Evolutionary conservation across 2,329 filamentous ascomycete species (phyloP).

Genomic region (Penicillium sp.): DNA sequence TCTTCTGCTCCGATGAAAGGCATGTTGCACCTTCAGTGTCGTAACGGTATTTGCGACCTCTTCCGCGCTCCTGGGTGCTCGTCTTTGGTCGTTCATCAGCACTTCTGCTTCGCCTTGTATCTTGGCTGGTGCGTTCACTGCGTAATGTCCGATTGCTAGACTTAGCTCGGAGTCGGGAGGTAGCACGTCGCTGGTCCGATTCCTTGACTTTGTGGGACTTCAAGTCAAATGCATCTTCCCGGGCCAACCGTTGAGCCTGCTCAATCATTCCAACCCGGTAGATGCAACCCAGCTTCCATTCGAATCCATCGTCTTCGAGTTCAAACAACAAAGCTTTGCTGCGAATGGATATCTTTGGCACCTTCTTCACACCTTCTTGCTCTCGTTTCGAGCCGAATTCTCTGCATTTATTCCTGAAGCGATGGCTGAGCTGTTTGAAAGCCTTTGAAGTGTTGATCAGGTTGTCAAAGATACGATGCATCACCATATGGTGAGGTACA

Average conservation of each 20-base stretch:
- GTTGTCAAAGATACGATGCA: constrained; percentile 93
- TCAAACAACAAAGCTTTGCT: constrained; percentile 85
- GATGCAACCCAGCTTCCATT: constrained; percentile 95
- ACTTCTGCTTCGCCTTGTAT: constrained; percentile 57
- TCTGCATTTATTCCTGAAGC: constrained; percentile 83
- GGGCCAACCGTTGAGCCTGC: constrained; percentile 83
- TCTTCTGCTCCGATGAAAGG: constrained; percentile 70
- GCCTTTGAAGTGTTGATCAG: constrained; percentile 85
- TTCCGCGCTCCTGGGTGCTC: constrained; percentile 36
- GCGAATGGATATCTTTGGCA: constrained; percentile 83
- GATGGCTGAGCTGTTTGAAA: constrained; percentile 85
- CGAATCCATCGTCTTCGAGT: constrained; percentile 92
- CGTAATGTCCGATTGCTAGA: constrained; percentile 52
- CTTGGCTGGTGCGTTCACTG: constrained; percentile 40
- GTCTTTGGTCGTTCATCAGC: constrained; percentile 50
- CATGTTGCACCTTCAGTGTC: constrained; percentile 75
- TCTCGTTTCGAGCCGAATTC: constrained; percentile 86
- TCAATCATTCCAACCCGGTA: constrained; percentile 87
- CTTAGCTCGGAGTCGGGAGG: constrained; percentile 55
- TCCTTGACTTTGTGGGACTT: constrained; percentile 85
- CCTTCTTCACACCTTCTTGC: constrained; percentile 80
- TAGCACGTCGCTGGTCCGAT: constrained; percentile 56
- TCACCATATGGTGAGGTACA: constrained; percentile 86
- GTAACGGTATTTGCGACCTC: constrained; percentile 59
- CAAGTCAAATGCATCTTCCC: constrained; percentile 84